Base-by-base conservation (phyloP, 2,329 filamentous ascomycete genomes). In the Leptographium lundbergii region DNA sequence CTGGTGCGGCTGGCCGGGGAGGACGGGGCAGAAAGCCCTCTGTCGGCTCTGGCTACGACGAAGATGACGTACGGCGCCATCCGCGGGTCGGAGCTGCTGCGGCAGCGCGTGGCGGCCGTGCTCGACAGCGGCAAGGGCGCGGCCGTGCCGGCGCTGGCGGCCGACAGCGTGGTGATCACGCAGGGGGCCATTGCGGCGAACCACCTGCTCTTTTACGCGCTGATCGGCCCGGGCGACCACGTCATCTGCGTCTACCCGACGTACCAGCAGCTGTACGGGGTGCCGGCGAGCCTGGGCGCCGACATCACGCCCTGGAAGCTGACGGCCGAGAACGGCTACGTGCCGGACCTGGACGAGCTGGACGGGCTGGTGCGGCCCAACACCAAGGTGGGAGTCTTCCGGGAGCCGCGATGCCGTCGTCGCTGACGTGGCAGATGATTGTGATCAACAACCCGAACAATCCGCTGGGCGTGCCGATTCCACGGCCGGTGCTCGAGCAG, bases 181-280 rank as follows among this genome's bases (percentile, higher is more conserved):
- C 82, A 86, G 34, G 91, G 91, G 11, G 89, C 89, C 17, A 95
- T 95, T 56, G 79, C 82, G 6, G 90, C 89, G n/a, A 95, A 95
- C 67, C 89, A 90, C 65, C 73, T 94, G n/a, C 74, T 85, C 2
- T 79, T 94, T 9, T 91, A 91, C 69, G 77, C 85, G 1, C 75
- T 94, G 7, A 69, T 94, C 2, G 81, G 82, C 0, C 81, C 84
- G 0, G 87, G 85, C 0, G 89, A 95, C 67, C 90, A 95, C 76
- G 87, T 92, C 54, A 80, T 95, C 60, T 94, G 88, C 67, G 87
- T 94, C 60, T 89, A 91, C 68, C 90, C 91, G 14, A 92, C 89
- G 0, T 95, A 94, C 66, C 88, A 94, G 69, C 89, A 94, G 66
- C 78, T 95, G 1, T 94, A 92, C 67, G 76, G 83, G 11, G 81